Evolutionary conservation across 208 protist species (phyloP).

Genomic region (Leishmania martiniquensis): DNA sequence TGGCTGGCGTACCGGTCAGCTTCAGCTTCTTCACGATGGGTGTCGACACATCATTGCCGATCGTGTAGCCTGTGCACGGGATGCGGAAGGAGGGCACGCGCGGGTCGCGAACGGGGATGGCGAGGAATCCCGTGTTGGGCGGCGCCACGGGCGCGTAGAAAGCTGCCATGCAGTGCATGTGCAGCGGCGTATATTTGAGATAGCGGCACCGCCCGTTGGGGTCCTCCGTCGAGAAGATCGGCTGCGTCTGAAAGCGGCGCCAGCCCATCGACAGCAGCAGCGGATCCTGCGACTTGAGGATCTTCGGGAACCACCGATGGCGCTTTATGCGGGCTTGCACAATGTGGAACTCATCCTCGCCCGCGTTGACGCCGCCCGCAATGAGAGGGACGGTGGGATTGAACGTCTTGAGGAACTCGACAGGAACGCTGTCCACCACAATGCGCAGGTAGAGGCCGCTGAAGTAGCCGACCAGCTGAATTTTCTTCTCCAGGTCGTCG

Average conservation of each 20-base stretch:
- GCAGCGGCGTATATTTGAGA: slow-evolving; percentile 99
- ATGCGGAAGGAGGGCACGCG: slow-evolving; percentile 92
- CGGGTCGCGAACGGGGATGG: slow-evolving; percentile 83
- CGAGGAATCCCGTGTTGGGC: slow-evolving; percentile 96
- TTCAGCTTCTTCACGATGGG: slow-evolving; percentile 99
- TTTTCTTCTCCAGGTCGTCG: slow-evolving; percentile 84
- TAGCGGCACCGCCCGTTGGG: slow-evolving; percentile 96
- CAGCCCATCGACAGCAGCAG: slow-evolving; percentile 99
- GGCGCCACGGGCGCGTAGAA: slow-evolving; percentile 98
- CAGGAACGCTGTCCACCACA: slow-evolving; percentile 94
- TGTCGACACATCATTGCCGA: slow-evolving; percentile 95
- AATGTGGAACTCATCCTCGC: slow-evolving; percentile 96
- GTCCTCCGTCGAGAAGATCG: slow-evolving; percentile 96
- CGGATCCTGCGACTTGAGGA: slow-evolving; percentile 99
- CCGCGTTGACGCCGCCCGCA: slow-evolving; percentile 94
- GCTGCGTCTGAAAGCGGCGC: slow-evolving; percentile 98
- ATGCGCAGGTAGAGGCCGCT: slow-evolving; percentile 97
- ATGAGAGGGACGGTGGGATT: slow-evolving; percentile 89
- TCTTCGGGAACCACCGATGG: slow-evolving; percentile 98
- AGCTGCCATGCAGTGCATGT: slow-evolving; percentile 98
- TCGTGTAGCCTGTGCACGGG: slow-evolving; percentile 95
- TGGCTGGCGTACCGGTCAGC: slow-evolving; percentile 96
- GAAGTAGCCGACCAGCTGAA: slow-evolving; percentile 92
- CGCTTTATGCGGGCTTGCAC: slow-evolving; percentile 96
- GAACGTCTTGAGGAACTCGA: slow-evolving; percentile 96